Percentiles rank a stretch among this genome's conserved stretches.
phyloP scores from a whole-genome alignment of 805 yeast genomes.

The Barnettozyma siamensis region DNA sequence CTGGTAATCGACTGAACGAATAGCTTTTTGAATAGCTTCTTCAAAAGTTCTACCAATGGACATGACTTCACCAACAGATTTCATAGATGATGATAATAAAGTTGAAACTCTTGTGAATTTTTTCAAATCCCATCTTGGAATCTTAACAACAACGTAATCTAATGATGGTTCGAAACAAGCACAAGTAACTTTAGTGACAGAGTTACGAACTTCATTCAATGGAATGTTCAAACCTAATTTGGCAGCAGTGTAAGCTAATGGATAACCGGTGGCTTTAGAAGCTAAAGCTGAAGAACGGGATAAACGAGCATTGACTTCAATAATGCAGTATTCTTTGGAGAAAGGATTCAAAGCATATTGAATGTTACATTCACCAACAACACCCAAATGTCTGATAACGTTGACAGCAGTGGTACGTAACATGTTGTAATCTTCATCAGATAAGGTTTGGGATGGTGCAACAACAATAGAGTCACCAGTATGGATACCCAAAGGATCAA shows the following conservation, averaged over 20 bases:
- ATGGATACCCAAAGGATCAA: conserved; percentile 97
- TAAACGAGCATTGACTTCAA: conserved; percentile 96
- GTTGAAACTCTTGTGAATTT: conserved; percentile 91
- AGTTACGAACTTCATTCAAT: conserved; percentile 82
- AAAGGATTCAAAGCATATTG: conserved; percentile 94
- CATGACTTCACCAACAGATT: conserved; percentile 99
- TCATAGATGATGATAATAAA: conserved; percentile 87
- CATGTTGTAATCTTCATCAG: conserved; percentile 97
- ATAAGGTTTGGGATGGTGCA: conserved; percentile 96
- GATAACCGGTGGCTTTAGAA: conserved; percentile 98
- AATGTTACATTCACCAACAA: conserved; percentile 98
- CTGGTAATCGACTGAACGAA: conserved; percentile 92
- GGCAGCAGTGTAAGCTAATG: conserved; percentile 97
- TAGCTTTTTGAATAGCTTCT: conserved; percentile 97
- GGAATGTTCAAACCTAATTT: conserved; percentile 92
- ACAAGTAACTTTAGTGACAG: conserved; percentile 90
- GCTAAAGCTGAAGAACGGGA: conserved; percentile 99
- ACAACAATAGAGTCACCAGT: conserved; percentile 99
- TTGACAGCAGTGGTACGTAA: conserved; percentile 96
- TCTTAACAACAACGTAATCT: conserved; percentile 94
- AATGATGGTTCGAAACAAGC: conserved; percentile 97
- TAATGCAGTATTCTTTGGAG: conserved; percentile 91
- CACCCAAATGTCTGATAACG: conserved; percentile 95
- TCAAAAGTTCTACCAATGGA: conserved; percentile 95
- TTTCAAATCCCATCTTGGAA: conserved; percentile 98